Base-by-base conservation (phyloP, 208 protist genomes). In the Leishmania braziliensis region DNA sequence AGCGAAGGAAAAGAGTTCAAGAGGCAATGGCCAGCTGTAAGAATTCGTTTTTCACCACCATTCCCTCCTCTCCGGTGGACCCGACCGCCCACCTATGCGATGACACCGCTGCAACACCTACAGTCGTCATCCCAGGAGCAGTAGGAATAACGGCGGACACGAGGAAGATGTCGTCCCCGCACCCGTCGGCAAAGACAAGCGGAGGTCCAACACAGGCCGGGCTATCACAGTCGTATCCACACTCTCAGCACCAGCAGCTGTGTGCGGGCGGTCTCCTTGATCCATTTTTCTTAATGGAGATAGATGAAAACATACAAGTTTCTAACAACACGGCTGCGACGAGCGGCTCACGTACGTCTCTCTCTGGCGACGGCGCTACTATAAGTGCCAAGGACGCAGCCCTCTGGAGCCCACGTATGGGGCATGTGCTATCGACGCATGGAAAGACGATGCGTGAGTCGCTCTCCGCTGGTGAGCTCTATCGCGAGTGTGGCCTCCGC, bases 281-380 rank as follows among this genome's bases (percentile, higher is more conserved):
- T 50, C 26, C 75, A 23, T 50, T 78, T 16, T 69, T 78, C 75
- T 46, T 78, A 43, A 23, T 58, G 75, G 75, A 56, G 75, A 78
- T 78, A 9, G 75, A 78, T 16, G 58, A 78, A 33, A 78, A 78
- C 23, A 46, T 78, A 1, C 75, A 39, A 53, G 4, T n/a, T 18
- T n/a, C 9, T 10, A 62, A 26, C 46, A 33, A n/a, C 48, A 56
- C 46, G 14, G 70, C 43, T 54, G 23, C 48, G 70, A 56, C 46
- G 66, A 48, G 33, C 39, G 66, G 5, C 39, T n/a, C 46, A 23
- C 69, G n/a, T 20, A 51, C 46, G 69, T 48, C 69, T 46, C 48
- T 73, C 69, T 48, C 69, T 51, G 69, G 69, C 2, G 39, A 51
- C 46, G 46, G 43, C 53, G 69, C 46, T 73, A 16, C 5, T 29